A percentile compares a stretch with the other conserved stretches of the same genome.
These are phyloP conservation scores for Fusarium chaquense DNA, from an alignment of 2,329 filamentous ascomycete species.

Conservation along the genomic window DNA sequence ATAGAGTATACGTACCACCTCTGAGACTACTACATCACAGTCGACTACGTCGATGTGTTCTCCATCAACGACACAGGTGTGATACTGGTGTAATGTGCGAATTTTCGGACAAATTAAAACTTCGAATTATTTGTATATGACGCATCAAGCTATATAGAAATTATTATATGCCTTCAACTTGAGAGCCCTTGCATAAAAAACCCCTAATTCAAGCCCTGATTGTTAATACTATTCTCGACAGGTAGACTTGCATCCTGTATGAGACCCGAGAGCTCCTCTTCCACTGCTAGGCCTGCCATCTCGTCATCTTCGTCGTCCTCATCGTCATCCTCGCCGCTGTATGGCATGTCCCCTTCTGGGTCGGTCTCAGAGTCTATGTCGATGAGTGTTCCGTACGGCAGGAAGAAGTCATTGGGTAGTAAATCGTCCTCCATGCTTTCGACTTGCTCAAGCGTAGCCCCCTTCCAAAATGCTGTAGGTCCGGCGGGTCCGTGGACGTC, in stretches of 20 bases:
- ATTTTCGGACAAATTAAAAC: background rate
- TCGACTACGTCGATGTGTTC: background rate
- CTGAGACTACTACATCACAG: background rate
- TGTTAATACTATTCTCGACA: conserved; percentile 24
- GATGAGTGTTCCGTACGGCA: conserved; percentile 46
- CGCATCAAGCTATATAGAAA: background rate
- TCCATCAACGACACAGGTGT: background rate
- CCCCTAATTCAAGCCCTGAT: background rate
- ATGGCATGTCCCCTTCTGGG: conserved; percentile 48
- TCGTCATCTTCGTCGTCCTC: conserved; percentile 31
- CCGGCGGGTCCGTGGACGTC: conserved; percentile 77
- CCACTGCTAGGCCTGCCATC: conserved; percentile 13
- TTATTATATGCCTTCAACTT: background rate
- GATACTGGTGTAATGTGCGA: background rate
- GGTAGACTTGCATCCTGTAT: conserved; percentile 38
- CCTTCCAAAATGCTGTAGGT: conserved; percentile 83
- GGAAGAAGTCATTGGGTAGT: conserved; percentile 50
- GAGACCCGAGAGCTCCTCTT: conserved; percentile 40
- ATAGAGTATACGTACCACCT: background rate
- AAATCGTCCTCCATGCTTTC: conserved; percentile 48
- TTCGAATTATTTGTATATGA: background rate
- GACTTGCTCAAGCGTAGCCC: conserved; percentile 61
- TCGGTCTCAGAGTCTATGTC: conserved; percentile 37
- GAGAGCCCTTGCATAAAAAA: background rate
- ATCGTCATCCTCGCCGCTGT: conserved; percentile 38